Percentiles rank a stretch among this genome's conserved stretches.
phyloP scores from a whole-genome alignment of 2,329 filamentous ascomycete species.

The Orbilia quercus region DNA sequence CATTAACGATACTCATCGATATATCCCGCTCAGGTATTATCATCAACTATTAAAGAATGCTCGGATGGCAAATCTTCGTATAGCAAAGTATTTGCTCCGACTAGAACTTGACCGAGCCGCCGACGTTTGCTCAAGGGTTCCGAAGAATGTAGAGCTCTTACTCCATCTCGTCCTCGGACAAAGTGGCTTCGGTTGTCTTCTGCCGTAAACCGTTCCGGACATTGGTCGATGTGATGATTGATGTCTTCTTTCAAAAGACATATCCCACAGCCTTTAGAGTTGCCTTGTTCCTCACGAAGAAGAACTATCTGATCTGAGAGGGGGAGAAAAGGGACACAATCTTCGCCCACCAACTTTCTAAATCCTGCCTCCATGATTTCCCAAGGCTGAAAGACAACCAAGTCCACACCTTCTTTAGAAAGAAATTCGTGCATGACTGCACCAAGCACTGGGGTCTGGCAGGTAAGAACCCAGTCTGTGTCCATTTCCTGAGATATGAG shows the following conservation, averaged over 20 bases:
- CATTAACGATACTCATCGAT: too few species aligned
- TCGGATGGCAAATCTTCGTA: not conserved
- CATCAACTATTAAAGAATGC: not conserved
- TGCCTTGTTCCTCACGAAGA: conserved; percentile 23
- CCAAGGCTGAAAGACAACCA: conserved; percentile 51
- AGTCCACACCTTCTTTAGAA: conserved; percentile 45
- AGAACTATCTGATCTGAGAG: conserved; percentile 30
- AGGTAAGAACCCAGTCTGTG: not conserved
- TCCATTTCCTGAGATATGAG: conserved; percentile 1
- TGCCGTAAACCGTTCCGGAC: conserved; percentile 40
- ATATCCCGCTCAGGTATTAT: too few species aligned
- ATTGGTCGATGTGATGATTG: conserved; percentile 35
- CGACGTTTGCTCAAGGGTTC: conserved; percentile 6
- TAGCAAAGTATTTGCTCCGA: not conserved
- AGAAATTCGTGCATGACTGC: conserved; percentile 38
- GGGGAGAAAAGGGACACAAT: conserved; percentile 38
- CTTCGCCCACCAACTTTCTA: conserved; percentile 32
- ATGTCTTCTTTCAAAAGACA: conserved; percentile 21
- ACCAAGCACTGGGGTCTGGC: conserved; percentile 37
- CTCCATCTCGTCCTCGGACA: conserved; percentile 12
- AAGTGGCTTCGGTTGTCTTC: conserved; percentile 18
- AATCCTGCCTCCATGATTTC: conserved; percentile 39
- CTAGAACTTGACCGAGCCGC: conserved; percentile 14
- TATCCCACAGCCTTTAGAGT: conserved; percentile 26
- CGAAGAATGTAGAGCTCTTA: conserved; percentile 1